Evolutionary conservation across 2,329 filamentous ascomycete species (phyloP).

Genomic region (Arthroderma uncinatum): DNA sequence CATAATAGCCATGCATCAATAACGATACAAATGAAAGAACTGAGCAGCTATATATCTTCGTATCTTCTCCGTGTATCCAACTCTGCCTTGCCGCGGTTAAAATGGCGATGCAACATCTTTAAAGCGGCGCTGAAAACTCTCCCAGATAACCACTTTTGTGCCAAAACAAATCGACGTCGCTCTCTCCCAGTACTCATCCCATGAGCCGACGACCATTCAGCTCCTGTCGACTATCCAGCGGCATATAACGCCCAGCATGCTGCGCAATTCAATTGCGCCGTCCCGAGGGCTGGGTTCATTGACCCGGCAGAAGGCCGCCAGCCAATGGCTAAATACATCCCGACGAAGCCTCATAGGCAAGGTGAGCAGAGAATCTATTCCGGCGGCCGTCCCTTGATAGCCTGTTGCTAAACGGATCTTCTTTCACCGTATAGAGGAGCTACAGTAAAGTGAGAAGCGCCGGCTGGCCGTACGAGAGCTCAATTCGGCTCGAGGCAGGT

Average conservation of each 20-base stretch:
- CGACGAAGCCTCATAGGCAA: constrained; percentile 25
- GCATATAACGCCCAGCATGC: constrained; percentile 39
- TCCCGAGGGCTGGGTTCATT: constrained; percentile 35
- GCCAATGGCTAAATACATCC: constrained; percentile 34
- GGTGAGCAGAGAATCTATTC: constrained; percentile 21
- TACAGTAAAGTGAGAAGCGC: constrained; percentile 27
- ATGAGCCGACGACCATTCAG: not conserved
- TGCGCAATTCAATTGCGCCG: constrained; percentile 44
- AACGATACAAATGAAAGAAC: too few relatives aligned
- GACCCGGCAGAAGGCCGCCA: constrained; percentile 26
- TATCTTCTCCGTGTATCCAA: not conserved
- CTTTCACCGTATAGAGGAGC: constrained; percentile 6
- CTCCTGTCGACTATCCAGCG: constrained; percentile 6
- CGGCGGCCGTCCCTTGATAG: not conserved
- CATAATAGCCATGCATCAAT: too few relatives aligned
- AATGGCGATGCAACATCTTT: not conserved
- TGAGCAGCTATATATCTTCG: too few relatives aligned
- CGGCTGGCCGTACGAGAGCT: not conserved
- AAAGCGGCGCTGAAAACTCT: constrained; percentile 12
- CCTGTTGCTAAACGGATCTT: not conserved
- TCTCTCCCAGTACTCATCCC: not conserved
- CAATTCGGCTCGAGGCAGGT: not conserved
- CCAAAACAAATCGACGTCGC: not conserved
- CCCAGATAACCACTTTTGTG: not conserved
- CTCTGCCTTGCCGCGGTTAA: not conserved